Conservation (phyloP, 345 rosid species). For the Ceriops tagal region DNA sequence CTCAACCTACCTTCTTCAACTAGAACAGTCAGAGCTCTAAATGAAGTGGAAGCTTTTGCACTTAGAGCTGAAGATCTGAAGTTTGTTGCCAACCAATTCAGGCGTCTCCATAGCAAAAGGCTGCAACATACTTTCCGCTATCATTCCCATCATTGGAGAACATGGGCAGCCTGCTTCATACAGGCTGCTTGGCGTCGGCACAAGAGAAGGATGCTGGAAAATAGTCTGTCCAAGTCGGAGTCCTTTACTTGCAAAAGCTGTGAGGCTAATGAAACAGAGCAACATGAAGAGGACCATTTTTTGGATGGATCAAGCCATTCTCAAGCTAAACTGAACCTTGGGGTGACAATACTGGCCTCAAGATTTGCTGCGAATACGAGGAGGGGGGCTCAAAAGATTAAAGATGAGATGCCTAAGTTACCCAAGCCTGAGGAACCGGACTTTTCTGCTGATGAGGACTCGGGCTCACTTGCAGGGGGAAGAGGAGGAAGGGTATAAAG, state of each 20-base stretch:
- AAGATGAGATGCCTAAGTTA: slow-evolving; percentile 59
- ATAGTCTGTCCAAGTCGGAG: slow-evolving; percentile 40
- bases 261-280: slow-evolving; percentile 8
- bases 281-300: slow-evolving; percentile 1
- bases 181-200: slow-evolving; percentile 23
- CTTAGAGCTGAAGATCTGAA: slow-evolving; percentile 61
- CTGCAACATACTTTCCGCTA: slow-evolving; percentile 60
- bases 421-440: slow-evolving; percentile 13
- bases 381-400: slow-evolving; percentile 47
- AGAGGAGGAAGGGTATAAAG: no score
- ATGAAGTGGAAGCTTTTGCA: slow-evolving; percentile 65
- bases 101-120: slow-evolving; percentile 62
- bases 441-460: background rate
- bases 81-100: slow-evolving; percentile 59
- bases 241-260: slow-evolving; percentile 28
- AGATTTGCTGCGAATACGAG: slow-evolving; percentile 11
- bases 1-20: slow-evolving; percentile 57
- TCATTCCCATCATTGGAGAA: slow-evolving; percentile 55
- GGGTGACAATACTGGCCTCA: slow-evolving; percentile 29
- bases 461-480: no score
- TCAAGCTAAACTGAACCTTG: slow-evolving; percentile 55
- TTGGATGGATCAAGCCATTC: slow-evolving; percentile 31
- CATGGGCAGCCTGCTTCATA: slow-evolving; percentile 24
- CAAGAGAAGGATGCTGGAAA: slow-evolving; percentile 10
- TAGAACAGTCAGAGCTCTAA: slow-evolving; percentile 51